Conservation (phyloP, 75 land plant species). For the Cunninghamia lanceolata region DNA sequence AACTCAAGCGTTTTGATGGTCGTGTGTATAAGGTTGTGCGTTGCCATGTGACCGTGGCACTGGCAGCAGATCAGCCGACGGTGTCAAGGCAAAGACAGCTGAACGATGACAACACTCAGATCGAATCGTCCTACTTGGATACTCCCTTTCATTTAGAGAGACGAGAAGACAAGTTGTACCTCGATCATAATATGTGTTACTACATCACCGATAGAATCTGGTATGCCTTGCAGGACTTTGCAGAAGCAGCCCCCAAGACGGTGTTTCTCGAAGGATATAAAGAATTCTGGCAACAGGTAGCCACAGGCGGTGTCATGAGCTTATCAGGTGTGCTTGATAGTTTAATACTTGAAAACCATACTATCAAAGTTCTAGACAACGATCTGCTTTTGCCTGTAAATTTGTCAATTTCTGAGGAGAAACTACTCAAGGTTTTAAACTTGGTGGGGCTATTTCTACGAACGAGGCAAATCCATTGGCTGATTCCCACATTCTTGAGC, state of each 20-base stretch:
- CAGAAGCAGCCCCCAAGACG: background rate
- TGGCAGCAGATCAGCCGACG: no score
- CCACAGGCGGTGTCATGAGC: background rate
- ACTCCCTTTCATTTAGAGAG: background rate
- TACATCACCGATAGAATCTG: background rate
- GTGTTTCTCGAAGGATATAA: background rate
- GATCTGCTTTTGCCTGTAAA: background rate
- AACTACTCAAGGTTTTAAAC: background rate
- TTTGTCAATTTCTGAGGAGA: background rate
- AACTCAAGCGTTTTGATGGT: background rate
- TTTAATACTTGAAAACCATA: background rate
- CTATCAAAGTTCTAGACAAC: background rate
- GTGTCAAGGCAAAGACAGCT: background rate
- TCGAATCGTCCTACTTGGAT: background rate
- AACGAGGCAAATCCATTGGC: background rate
- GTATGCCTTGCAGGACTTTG: background rate
- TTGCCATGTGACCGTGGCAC: background rate
- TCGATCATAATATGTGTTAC: background rate
- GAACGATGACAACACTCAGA: background rate
- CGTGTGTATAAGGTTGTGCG: background rate
- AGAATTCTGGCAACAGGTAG: background rate
- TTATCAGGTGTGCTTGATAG: background rate
- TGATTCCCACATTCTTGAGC: background rate
- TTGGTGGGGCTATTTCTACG: background rate
- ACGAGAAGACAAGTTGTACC: background rate